Conservation (phyloP, 306 rosid species). For the Hippophae tibetana region DNA sequence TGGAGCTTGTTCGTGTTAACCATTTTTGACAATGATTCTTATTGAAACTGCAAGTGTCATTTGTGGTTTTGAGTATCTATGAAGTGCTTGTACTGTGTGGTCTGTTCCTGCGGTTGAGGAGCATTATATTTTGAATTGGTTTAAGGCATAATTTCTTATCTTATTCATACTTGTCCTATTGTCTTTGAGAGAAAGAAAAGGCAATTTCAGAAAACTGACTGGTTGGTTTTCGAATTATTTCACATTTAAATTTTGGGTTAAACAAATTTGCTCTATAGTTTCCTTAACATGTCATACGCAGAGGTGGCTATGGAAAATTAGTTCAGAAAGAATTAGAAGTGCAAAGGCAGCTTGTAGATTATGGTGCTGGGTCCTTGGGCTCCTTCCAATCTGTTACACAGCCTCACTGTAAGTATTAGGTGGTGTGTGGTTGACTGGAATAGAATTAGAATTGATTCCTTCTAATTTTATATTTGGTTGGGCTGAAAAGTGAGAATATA, state of each 20-base stretch:
- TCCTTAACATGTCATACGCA: constrained; percentile 64
- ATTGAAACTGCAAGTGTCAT: background rate
- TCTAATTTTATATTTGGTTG: too few relatives aligned
- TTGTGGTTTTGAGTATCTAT: background rate
- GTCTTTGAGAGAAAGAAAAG: background rate
- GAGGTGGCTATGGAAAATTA: constrained; percentile 94
- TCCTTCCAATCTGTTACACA: constrained; percentile 61
- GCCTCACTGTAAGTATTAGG: constrained; percentile 56
- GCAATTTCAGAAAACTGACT: background rate
- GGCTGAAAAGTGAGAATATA: too few relatives aligned
- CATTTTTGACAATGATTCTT: background rate
- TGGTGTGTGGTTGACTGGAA: constrained; percentile 12
- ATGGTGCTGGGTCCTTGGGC: constrained; percentile 89
- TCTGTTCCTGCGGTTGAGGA: background rate
- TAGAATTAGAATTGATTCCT: too few relatives aligned
- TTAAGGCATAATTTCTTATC: too few relatives aligned
- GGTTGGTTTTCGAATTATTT: background rate
- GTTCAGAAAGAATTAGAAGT: constrained; percentile 90
- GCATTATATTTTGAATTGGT: too few relatives aligned
- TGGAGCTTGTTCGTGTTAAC: background rate
- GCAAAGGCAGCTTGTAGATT: constrained; percentile 93
- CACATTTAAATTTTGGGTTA: background rate
- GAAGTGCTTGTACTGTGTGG: background rate
- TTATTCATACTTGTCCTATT: background rate
- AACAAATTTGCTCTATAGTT: constrained; percentile 13